Evolutionary conservation across 306 rosid genomes (phyloP), one percentile per base, ranked within the genome.

Genomic region (Quercus wislizeni): DNA sequence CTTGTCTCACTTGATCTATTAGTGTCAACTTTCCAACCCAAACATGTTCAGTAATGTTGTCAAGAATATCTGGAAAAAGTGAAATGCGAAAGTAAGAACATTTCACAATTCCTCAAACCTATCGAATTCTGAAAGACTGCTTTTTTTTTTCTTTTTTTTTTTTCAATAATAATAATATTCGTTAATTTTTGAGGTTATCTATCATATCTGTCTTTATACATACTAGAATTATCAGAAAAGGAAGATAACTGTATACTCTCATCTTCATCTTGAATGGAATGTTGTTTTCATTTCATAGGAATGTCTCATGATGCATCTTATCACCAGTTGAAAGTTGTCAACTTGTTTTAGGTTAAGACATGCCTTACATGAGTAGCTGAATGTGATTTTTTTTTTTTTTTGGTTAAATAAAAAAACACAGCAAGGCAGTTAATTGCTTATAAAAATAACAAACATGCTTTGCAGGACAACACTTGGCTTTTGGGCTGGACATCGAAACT

Each of bases 401-500:
- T 63, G 14, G 6, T 30, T 31, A 17, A 64, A 20, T 64, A 15
- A 30, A 28, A 67, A 49, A 35, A 67, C 52, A 10, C 71, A 31
- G 68, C 25, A 65, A 65, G 51, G 14, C 51, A 33, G 20, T 67
- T 63, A 17, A 13, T 28, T 27, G 52, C 72, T 67, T 33, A 67
- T 67, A 35, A 67, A 67, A 17, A 33, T 67, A 67, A 67, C 54
- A 55, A 86, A 63, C 59, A 73, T 83, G 88, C 35, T 73, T 78
- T 80, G 85, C 88, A 95, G 99, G 91, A 95, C 94, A 74, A 84
- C 55, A 72, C 98, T 95, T 69, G 98, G 97, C 72, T 93, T 95
- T 67, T 95, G 97, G 99, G 97, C 99, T 52, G 97, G 99, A 79
- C 98, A 93, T 82, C 91, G 97, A 55, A 95, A 95, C 86, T 95